phyloP scores from a whole-genome alignment of 306 rosid genomes.

The Cicer arietinum region DNA sequence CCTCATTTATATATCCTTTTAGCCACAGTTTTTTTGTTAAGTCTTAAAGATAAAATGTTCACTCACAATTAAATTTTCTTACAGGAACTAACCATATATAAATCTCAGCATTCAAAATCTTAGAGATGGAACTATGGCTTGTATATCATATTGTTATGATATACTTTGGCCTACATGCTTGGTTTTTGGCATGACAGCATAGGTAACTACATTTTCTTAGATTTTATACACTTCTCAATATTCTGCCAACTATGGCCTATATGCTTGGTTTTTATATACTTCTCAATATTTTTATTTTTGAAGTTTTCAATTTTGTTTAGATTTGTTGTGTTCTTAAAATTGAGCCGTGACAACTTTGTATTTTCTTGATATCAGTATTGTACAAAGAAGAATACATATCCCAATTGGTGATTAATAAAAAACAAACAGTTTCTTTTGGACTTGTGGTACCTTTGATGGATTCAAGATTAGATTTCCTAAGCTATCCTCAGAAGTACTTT shows the following conservation, averaged over 20 bases:
- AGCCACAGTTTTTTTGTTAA: neutral
- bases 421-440: slow-evolving; percentile 35
- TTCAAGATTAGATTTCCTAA: slow-evolving; percentile 31
- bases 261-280: neutral
- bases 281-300: neutral
- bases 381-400: slow-evolving; percentile 23
- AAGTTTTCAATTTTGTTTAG: slow-evolving; percentile 17
- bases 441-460: slow-evolving; percentile 27
- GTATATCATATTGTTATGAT: neutral
- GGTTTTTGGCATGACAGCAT: slow-evolving; percentile 34
- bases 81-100: slow-evolving; percentile 76
- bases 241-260: neutral
- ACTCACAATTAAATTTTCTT: slow-evolving; percentile 33
- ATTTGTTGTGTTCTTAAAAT: slow-evolving; percentile 23
- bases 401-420: slow-evolving; percentile 33
- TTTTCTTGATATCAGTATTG: slow-evolving; percentile 23
- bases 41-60: slow-evolving; percentile 2
- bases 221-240: neutral
- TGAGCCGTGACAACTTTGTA: neutral
- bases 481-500: slow-evolving; percentile 31
- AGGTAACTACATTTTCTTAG: slow-evolving; percentile 28
- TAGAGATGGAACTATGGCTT: slow-evolving; percentile 47
- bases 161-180: slow-evolving; percentile 4
- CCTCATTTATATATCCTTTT: slow-evolving; percentile 31
- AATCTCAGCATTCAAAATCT: slow-evolving; percentile 64